Evolutionary conservation across 495 filamentous ascomycete species (phyloP), one percentile per base, ranked within the genome.

Genomic region (Hypoxylon cercidicola): DNA sequence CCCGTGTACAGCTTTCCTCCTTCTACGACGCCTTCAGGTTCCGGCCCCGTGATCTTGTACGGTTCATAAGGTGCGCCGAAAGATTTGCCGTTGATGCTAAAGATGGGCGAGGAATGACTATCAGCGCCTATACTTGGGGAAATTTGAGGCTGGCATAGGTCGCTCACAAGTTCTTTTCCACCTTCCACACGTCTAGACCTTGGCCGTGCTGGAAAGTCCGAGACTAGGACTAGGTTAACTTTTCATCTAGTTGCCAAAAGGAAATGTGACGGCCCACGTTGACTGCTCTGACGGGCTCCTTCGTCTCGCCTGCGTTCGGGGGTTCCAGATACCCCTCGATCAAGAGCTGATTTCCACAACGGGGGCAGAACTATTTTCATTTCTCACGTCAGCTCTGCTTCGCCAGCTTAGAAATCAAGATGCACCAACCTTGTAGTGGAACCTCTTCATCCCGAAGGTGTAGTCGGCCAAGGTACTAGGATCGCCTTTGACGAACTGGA

Each of bases 1-100:
- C 82, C 82, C 25, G 74, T 75, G 56, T 83, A 83, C 2, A 77
- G 30, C 55, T 75, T 77, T 9, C 62, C 75, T 21, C 71, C 70
- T 9, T 79, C 75, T 48, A 77, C 61, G 9, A 58, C 71, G 6
- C 68, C 68, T 1, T 70, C 54, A 16, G 82, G 82, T 25, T 78
- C 70, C 3, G 73, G 54, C 6, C 81, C 82, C 12, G 66, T 73
- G 66, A 73, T 82, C 0, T 51, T 47, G 3, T 77, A 62, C 3
- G 72, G 39, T 0, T 71, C 53, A 66, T 82, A 81, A 7, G 58
- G 39, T 1, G 68, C 50, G 4, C 66, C 65, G 25, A 65, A 37
- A 1, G 61, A 39, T 34, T 64, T 65, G 37, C 78, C 79, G 51
- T 85, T 74, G 55, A 67, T 73, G 5, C 78, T 81, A 15, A 3